phyloP scores from a whole-genome alignment of 768 basidiomycete species.

The Lactarius hengduanensis region DNA sequence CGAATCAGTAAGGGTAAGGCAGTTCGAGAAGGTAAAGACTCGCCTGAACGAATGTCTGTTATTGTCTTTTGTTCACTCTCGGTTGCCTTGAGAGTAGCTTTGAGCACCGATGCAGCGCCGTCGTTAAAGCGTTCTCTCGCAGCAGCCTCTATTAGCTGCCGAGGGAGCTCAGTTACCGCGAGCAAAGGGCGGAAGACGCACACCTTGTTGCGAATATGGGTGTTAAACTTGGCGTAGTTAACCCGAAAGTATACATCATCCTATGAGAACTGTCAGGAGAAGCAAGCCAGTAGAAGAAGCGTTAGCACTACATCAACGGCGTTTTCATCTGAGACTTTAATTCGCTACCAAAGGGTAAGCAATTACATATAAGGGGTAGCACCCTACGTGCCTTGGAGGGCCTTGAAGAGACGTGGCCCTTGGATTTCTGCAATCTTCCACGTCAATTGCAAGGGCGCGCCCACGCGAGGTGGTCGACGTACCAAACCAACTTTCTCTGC shows the following conservation, averaged over 20 bases:
- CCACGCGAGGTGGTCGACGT: constrained; percentile 33
- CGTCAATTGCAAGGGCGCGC: constrained; percentile 15
- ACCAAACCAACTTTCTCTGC: constrained; percentile 74
- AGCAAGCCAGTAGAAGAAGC: not conserved
- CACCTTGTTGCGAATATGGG: constrained; percentile 85
- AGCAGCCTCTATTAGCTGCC: constrained; percentile 73
- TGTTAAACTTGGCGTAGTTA: constrained; percentile 85
- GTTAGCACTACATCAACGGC: constrained; percentile 57
- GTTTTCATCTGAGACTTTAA: constrained; percentile 51
- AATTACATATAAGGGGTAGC: not conserved
- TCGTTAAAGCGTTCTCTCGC: constrained; percentile 79
- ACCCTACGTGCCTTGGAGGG: constrained; percentile 51
- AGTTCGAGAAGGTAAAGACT: constrained; percentile 13
- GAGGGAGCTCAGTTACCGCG: constrained; percentile 23
- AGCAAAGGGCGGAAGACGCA: constrained; percentile 29
- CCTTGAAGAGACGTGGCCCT: constrained; percentile 47
- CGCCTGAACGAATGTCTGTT: constrained; percentile 65
- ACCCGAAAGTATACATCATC: constrained; percentile 77
- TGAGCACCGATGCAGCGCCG: constrained; percentile 67
- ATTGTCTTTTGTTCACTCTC: constrained; percentile 61
- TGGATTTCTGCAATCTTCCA: constrained; percentile 52
- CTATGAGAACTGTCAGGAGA: constrained; percentile 38
- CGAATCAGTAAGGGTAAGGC: not conserved
- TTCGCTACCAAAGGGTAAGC: constrained; percentile 37
- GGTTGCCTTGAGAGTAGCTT: constrained; percentile 67